Evolutionary conservation across 176 grass and related monocot genomes (phyloP), one percentile per base, ranked within the genome.

Genomic region (Luzula sylvatica): DNA sequence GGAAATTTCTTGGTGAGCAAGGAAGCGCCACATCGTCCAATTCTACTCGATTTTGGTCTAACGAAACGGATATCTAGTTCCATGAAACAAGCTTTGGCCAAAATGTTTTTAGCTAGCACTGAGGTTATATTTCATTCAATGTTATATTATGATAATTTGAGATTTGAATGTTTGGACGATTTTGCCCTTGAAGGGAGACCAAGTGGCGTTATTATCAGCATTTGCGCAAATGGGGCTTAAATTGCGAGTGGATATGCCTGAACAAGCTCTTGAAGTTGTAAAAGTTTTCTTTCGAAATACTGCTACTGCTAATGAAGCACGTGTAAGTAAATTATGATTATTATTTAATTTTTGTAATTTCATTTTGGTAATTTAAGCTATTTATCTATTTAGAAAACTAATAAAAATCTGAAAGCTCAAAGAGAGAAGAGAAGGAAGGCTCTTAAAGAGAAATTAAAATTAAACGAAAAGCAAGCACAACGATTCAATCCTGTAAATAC

Each of bases 1-100:
- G 92, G 92, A 4, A 96, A 96, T 79, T 96, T 96, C 54, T 82
- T 96, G 61, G 81, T 96, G 20, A 90, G 92, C 73, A 96, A 96
- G 70, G 92, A 78, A 53, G 50, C 74, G 43, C 92, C 92, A 20
- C 85, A 96, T 70, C 76, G 58, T 28, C 92, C 85, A 6, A 82
- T 96, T 76, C 76, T 96, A n/a, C 84, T 96, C 52, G 92, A 96
- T 55, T 96, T 96, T 89, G 92, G 92, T 38, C 77, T 96, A 58
- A 89, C 92, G 39, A 96, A 96, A 58, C 52, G 67, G 45, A 71
- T 96, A 68, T 86, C 92, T 40, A 53, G 67, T 40, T 77, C 92
- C 50, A 86, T 96, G 85, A 89, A 43, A 46, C 84, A 74, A 64
- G 81, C 92, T 49, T 53, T 96, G 64, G 92, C 92, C 46, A 96